Evolutionary conservation across 768 basidiomycete genomes (phyloP), one percentile per base, ranked within the genome.

Genomic region (Pulveroboletus sp.): DNA sequence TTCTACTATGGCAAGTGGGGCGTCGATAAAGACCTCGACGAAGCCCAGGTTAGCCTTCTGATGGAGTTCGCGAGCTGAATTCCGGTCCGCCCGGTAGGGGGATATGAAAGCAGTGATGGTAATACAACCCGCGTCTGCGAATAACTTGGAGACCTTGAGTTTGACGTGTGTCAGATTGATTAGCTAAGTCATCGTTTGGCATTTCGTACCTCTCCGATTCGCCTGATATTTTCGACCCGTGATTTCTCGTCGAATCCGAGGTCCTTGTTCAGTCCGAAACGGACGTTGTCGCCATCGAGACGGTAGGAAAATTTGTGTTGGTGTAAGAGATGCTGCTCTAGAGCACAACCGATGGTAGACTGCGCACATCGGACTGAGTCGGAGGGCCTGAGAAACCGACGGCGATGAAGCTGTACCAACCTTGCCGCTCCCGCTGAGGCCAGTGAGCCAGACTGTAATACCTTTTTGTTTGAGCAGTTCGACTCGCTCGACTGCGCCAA

Each of bases 81-180:
- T 76, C 29, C 96, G 83, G 74, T 99, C 95, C 13, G 82, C 79
- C 42, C 81, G 77, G 71, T 98, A 97, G n/a, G 96, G 96, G 1
- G 96, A 98, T 69, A 99, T 99, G 73, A 99, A 99, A 12, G 96
- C 94, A 16, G 96, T 95, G 64, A 97, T 76, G 16, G 89, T 77
- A 56, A 96, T 78, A 58, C 86, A 89, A 27, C 81, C 85, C 4
- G 93, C 80, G 61, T 94, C 89, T 17, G 93, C 83, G 68, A 99
- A 96, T 35, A 98, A 76, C 67, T 92, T 93, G 39, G 96, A 85
- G 42, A 99, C 94, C 93, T 95, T 61, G 43, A 6, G 14, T 7
- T 16, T 30, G 23, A 37, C 24, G 53, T 45, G 32, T 19, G n/a
- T 49, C 38, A 60, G 56, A 44, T 60, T 39, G 56, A 44, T 60